These are phyloP conservation scores for Macrolepiota dolichaula DNA, from an alignment of 768 basidiomycete genomes.

Conservation along the genomic window DNA sequence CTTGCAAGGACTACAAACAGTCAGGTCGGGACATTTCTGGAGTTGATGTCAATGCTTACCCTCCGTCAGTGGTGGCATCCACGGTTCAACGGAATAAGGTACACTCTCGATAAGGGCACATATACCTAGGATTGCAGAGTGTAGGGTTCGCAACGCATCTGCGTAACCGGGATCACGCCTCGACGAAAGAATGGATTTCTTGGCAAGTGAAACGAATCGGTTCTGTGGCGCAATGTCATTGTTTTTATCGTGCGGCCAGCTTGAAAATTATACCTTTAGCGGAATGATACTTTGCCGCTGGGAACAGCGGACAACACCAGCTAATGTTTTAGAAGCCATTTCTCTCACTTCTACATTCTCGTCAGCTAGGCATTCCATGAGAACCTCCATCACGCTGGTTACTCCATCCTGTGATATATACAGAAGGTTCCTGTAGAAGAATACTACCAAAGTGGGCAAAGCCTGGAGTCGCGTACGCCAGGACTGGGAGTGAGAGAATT, in stretches of 20 bases:
- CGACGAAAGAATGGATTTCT: constrained; percentile 59
- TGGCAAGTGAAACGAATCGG: constrained; percentile 69
- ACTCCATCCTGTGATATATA: constrained; percentile 67
- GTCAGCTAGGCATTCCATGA: constrained; percentile 81
- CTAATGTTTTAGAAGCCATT: constrained; percentile 83
- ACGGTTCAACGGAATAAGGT: constrained; percentile 91
- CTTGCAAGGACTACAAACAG: constrained; percentile 56
- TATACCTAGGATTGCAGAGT: constrained; percentile 87
- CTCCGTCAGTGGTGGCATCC: constrained; percentile 83
- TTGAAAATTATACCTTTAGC: constrained; percentile 54
- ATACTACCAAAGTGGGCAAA: constrained; percentile 82
- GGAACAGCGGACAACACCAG: constrained; percentile 87
- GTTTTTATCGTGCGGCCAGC: neutral
- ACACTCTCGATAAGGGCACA: constrained; percentile 90
- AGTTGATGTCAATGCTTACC: constrained; percentile 36
- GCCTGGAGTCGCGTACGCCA: constrained; percentile 90
- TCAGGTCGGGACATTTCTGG: neutral
- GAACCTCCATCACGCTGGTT: constrained; percentile 73
- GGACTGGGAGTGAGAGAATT: constrained; percentile 44
- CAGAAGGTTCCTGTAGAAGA: constrained; percentile 88
- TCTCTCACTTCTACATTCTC: constrained; percentile 93
- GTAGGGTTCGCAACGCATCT: constrained; percentile 68
- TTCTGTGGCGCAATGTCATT: constrained; percentile 41
- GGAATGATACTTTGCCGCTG: constrained; percentile 83
- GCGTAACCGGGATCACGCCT: constrained; percentile 70